Percentiles rank a stretch among this genome's conserved stretches.
phyloP scores from a whole-genome alignment of 148 eudicot species.

The Rhododendron griersonianum region DNA sequence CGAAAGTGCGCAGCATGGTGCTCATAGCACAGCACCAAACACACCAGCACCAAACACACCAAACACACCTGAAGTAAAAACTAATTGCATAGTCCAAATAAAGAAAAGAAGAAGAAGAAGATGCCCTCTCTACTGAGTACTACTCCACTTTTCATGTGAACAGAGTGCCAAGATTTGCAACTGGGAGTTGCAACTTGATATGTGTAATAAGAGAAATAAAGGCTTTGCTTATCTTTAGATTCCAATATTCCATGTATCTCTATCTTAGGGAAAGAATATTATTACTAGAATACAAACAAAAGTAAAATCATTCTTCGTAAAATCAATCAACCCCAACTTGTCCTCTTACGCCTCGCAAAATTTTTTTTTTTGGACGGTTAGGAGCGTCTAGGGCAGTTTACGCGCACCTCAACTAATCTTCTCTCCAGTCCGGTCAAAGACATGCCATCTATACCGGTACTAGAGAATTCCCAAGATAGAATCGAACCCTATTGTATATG shows the following conservation, averaged over 20 bases:
- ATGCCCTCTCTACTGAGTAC: background rate
- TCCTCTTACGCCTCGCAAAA: background rate
- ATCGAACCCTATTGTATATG: too few relatives aligned
- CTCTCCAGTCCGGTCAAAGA: fast-evolving
- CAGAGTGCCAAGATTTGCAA: slow-evolving; percentile 18
- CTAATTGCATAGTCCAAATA: background rate
- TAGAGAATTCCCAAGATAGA: background rate
- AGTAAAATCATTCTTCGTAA: background rate
- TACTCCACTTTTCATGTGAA: slow-evolving; percentile 16
- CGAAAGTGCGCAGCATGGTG: too few relatives aligned
- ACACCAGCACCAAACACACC: background rate
- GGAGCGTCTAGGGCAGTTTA: fast-evolving
- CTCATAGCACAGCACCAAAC: too few relatives aligned
- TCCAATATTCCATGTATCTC: slow-evolving; percentile 20
- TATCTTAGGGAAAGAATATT: slow-evolving; percentile 10
- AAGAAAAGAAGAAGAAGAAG: background rate
- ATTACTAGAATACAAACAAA: slow-evolving; percentile 13
- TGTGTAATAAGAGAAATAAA: background rate
- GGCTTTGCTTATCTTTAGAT: slow-evolving; percentile 20
- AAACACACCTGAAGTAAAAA: background rate
- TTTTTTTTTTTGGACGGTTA: background rate
- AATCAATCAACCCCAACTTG: slow-evolving; percentile 30
- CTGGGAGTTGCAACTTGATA: slow-evolving; percentile 22
- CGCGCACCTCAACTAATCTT: background rate
- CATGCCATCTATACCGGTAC: too few relatives aligned